Evolutionary conservation across 2,329 filamentous ascomycete genomes (phyloP).

Genomic region (Phoma sp.): DNA sequence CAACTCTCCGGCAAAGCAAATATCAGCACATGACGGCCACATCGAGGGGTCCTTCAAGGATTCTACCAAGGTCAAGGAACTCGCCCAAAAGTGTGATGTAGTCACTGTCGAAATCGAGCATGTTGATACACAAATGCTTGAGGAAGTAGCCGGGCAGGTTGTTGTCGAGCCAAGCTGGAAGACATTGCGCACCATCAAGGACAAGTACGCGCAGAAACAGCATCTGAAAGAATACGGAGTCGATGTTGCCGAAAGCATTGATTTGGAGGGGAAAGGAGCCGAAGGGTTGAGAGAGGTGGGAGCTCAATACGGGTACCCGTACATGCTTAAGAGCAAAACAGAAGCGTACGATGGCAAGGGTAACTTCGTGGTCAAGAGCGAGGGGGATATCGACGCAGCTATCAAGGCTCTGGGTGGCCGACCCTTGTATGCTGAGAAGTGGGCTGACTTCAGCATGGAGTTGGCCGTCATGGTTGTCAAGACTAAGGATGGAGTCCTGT

Average conservation of each 20-base stretch:
- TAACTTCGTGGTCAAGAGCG: constrained; percentile 70
- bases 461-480: constrained; percentile 94
- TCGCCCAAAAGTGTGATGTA: constrained; percentile 80
- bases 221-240: constrained; percentile 74
- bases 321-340: constrained; percentile 91
- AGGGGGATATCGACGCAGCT: constrained; percentile 69
- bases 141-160: constrained; percentile 75
- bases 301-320: constrained; percentile 75
- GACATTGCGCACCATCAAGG: constrained; percentile 87
- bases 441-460: constrained; percentile 84
- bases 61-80: constrained; percentile 74
- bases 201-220: constrained; percentile 91
- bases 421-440: constrained; percentile 87
- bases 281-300: constrained; percentile 70
- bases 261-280: constrained; percentile 66
- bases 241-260: constrained; percentile 74
- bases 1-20: constrained; percentile 82
- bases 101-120: constrained; percentile 96
- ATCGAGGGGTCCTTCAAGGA: constrained; percentile 90
- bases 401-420: constrained; percentile 70
- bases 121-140: constrained; percentile 86
- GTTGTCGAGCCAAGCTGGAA: constrained; percentile 81
- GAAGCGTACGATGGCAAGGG: constrained; percentile 92
- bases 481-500: constrained; percentile 75
- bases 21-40: constrained; percentile 76